Base-by-base conservation (phyloP, 352 stramenopile species). In the Phytophthora capsici region DNA sequence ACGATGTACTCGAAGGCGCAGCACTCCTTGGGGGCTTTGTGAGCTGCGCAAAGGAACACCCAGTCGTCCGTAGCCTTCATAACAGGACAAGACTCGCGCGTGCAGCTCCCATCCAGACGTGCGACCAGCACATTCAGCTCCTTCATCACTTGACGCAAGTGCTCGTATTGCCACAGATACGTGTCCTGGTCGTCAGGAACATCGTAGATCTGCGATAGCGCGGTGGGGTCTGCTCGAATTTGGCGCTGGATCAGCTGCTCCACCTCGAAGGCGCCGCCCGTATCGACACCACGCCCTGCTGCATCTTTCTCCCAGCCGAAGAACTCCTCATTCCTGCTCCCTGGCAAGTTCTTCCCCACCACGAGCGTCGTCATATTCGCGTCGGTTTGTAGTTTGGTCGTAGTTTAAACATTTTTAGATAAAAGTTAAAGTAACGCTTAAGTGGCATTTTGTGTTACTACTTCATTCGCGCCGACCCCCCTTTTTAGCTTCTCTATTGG, bases 1-100 rank as follows among this genome's bases (percentile, higher is more conserved):
- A 91, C 59, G 26, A 92, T 91, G 75, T 94, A 94, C 68, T 94
- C 86, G 64, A 94, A 94, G 40, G 86, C 86, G 52, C 86, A 94
- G 66, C 86, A 94, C 62, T 94, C 86, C 44, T 88, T 88, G 6
- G 86, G 86, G 25, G 80, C 66, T 63, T 94, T 94, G 64, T 94
- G 86, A 19, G 86, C 86, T n/a, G 86, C 86, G 54, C 86, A 94
- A 8, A 94, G 66, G 55, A 94, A 94, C 20, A 94, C 86, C 86
- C 86, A 94, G 65, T 94, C 86, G 73, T 94, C 86, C 41, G 86
- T 94, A 41, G 86, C 86, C 55, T 94, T 94, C 86, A 94, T 94
- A 23, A 92, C 80, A 14, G 73, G 65, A 47, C 86, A 94, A 30
- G 66, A 79, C 66, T 89, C 80, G 20, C 82, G 78, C 62, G 86